Evolutionary conservation across 495 filamentous ascomycete genomes (phyloP), one percentile per base, ranked within the genome.

Genomic region (Penicillium psychrofluorescens): DNA sequence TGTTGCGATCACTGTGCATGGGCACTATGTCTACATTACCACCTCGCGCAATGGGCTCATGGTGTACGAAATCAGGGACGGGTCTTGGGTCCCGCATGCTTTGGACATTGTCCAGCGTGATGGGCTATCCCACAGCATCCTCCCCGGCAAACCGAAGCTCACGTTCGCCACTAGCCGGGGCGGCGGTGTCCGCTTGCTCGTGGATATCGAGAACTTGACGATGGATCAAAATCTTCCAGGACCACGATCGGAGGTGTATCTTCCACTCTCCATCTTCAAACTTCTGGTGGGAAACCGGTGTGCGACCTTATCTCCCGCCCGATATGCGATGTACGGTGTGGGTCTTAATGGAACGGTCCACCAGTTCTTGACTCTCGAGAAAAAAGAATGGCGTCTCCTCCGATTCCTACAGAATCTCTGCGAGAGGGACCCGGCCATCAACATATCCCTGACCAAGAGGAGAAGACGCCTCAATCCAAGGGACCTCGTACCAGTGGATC

Each of bases 291-390:
- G 53, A 6, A 46, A 35, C 27, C 54, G 46, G 36, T 38, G 22
- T 2, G 50, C 53, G 7, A 30, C 50, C 14, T 16, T 55, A 13
- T 50, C 49, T 8, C 28, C 44, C 13, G n/a, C 35, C 14, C 50
- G 48, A 6, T 37, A 34, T 6, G 40, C 54, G 1, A 43, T 67
- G 11, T 69, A 89, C 30, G 86, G 85, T 1, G 68, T 79, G 7
- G 76, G 75, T 27, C 73, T 84, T 16, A 78, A 85, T 53, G 86
- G 86, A 4, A 75, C 81, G 0, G 49, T 89, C 11, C 72, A 74
- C 43, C 75, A 80, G 28, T 76, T 89, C 44, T 66, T 72, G n/a
- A 55, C 80, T 11, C 53, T 90, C 0, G 51, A 60, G 1, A 58
- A 71, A 40, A 59, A 74, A 12, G 66, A 76, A 28, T 81, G 77